phyloP scores from a whole-genome alignment of 345 rosid species.

The Garcia nutans region DNA sequence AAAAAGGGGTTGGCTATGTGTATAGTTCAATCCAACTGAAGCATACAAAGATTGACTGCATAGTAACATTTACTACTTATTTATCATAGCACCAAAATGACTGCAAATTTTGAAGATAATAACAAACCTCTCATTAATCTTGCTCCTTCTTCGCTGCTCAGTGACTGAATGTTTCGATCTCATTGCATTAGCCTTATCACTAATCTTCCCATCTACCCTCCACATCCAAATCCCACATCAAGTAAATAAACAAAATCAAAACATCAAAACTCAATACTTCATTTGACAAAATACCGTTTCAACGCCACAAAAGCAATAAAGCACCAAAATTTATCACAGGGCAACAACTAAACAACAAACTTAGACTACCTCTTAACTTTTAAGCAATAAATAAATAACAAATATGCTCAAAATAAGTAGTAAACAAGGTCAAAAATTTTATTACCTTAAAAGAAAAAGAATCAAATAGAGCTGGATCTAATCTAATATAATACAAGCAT shows the following conservation, averaged over 20 bases:
- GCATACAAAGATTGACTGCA: background rate
- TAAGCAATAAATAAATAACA: background rate
- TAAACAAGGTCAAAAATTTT: background rate
- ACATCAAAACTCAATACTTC: background rate
- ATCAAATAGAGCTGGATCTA: slow-evolving; percentile 38
- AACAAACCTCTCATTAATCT: slow-evolving; percentile 86
- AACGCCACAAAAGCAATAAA: background rate
- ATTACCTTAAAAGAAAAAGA: slow-evolving; percentile 10
- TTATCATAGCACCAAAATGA: background rate
- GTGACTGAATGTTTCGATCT: slow-evolving; percentile 96
- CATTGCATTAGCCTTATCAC: slow-evolving; percentile 66
- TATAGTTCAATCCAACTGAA: no score
- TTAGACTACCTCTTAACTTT: background rate
- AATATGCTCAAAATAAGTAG: background rate
- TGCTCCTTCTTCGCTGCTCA: slow-evolving; percentile 93
- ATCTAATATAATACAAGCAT: slow-evolving; percentile 29
- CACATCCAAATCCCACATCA: slow-evolving; percentile 16
- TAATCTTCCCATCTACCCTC: slow-evolving; percentile 64
- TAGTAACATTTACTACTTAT: background rate
- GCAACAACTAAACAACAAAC: background rate
- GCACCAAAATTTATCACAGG: background rate
- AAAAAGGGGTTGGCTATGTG: no score
- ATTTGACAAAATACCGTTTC: background rate
- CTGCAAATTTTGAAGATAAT: background rate
- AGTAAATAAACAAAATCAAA: background rate